These are phyloP conservation scores for Ophiostoma novo-ulmi DNA, from an alignment of 2,329 filamentous ascomycete genomes.

Conservation along the genomic window DNA sequence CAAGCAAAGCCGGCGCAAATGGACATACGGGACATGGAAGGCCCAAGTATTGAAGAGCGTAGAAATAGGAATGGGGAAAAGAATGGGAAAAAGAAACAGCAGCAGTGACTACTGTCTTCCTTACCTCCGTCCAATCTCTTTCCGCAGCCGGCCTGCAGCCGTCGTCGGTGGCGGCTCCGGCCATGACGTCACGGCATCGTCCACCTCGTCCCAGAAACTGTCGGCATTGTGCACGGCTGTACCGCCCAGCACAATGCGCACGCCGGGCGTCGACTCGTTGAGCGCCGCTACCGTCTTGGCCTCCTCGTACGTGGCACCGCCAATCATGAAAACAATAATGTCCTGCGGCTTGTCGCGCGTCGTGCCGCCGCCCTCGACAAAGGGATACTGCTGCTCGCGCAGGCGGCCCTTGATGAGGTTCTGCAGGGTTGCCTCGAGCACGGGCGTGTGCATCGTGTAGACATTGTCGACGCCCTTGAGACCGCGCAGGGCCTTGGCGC, in stretches of 20 bases:
- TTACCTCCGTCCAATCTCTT: constrained; percentile 31
- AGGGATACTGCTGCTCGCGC: constrained; percentile 83
- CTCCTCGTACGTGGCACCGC: constrained; percentile 92
- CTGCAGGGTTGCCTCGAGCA: constrained; percentile 80
- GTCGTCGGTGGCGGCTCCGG: constrained; percentile 55
- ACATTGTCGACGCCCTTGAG: constrained; percentile 98
- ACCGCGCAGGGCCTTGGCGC: constrained; percentile 77
- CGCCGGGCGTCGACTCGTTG: constrained; percentile 82
- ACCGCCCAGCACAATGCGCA: constrained; percentile 83
- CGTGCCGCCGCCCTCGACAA: constrained; percentile 73
- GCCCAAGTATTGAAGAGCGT: neutral
- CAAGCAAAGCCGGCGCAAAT: neutral
- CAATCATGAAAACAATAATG: constrained; percentile 89
- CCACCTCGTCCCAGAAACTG: constrained; percentile 85
- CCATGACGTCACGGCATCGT: constrained; percentile 83
- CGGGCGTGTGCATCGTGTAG: constrained; percentile 93
- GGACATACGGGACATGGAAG: neutral
- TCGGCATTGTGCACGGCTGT: constrained; percentile 83
- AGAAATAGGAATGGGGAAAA: neutral
- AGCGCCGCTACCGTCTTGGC: constrained; percentile 93
- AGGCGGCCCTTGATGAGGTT: constrained; percentile 89
- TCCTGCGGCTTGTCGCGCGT: constrained; percentile 96
- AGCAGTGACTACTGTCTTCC: neutral
- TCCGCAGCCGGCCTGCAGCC: constrained; percentile 33
- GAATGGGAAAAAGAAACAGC: neutral